Conservation (phyloP, 495 filamentous ascomycete species). For the Annulohypoxylon maeteangense region DNA sequence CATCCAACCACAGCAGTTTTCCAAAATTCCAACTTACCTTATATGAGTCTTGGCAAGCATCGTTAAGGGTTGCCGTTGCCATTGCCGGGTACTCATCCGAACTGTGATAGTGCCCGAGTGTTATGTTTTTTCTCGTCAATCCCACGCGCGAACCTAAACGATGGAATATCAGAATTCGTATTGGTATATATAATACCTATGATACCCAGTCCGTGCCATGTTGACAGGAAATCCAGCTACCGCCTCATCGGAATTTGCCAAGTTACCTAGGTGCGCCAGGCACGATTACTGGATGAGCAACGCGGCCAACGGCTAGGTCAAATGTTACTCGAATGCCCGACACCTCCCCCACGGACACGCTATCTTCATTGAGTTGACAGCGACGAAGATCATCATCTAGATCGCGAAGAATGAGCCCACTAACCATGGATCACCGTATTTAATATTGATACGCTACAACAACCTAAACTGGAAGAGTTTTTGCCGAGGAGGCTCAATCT, state of each 20-base stretch:
- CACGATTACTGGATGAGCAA: not conserved
- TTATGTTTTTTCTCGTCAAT: not conserved
- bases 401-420: constrained; percentile 20
- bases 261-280: not conserved
- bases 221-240: not conserved
- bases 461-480: constrained; percentile 4
- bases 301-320: not conserved
- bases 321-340: constrained; percentile 3
- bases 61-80: not conserved
- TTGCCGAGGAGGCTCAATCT: not conserved
- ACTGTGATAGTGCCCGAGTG: not conserved
- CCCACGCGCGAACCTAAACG: not conserved
- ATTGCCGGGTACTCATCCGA: constrained; percentile 16
- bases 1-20: constrained; percentile 30
- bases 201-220: not conserved
- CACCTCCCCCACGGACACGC: constrained; percentile 20
- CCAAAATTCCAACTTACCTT: constrained; percentile 14
- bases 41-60: constrained; percentile 16
- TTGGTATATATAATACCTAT: constrained; percentile 9
- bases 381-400: constrained; percentile 41
- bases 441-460: constrained; percentile 1
- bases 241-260: constrained; percentile 1
- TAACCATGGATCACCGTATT: constrained; percentile 19
- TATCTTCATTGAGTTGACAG: constrained; percentile 24
- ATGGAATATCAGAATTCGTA: constrained; percentile 6